Evolutionary conservation across 1,139 yeast genomes (phyloP), one percentile per base, ranked within the genome.

Genomic region (Magnusiomyces tetraspermus): DNA sequence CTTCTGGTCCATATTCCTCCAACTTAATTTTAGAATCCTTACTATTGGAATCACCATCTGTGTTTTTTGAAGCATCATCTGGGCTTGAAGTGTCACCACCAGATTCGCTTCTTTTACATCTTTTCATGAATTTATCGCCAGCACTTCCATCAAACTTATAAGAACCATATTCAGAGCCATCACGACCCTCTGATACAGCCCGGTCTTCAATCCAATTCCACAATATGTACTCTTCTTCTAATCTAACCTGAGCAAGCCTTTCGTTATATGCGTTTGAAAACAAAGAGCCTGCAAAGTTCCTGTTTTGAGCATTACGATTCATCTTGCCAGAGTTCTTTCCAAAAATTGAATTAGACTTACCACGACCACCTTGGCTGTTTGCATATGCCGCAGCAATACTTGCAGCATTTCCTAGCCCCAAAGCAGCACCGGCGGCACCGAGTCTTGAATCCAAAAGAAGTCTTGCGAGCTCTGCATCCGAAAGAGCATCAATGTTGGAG

Each of bases 141-240:
- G 10, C 17, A 33, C n/a, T 33, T 15, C 17, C 17, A 17, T 8
- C 11, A 11, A 28, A 8, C 11, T 28, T 28, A 11, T 11, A 8
- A 5, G 15, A n/a, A 5, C 40, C 40, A 36, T 8, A n/a, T n/a
- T 36, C 15, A 10, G 19, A 5, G 6, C 42, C 42, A n/a, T 38
- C 42, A 5, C 21, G 42, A 38, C 24, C 24, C 42, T 19, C 3
- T 5, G 21, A 38, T n/a, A 22, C 24, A 6, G 42, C 49, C 15
- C 85, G 75, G 47, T 77, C 77, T 53, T 80, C 79, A 46, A 88
- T 76, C 96, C 96, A 89, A 50, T 79, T 76, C 96, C 96, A 89
- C 53, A 89, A 67, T 43, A 77, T 76, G 41, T 76, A 75, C 66
- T 88, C 95, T 55, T 82, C 78, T 53, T 76, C 73, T 57, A 73